Base-by-base conservation (phyloP, 2,329 filamentous ascomycete genomes). In the Sphaerulina musiva region DNA sequence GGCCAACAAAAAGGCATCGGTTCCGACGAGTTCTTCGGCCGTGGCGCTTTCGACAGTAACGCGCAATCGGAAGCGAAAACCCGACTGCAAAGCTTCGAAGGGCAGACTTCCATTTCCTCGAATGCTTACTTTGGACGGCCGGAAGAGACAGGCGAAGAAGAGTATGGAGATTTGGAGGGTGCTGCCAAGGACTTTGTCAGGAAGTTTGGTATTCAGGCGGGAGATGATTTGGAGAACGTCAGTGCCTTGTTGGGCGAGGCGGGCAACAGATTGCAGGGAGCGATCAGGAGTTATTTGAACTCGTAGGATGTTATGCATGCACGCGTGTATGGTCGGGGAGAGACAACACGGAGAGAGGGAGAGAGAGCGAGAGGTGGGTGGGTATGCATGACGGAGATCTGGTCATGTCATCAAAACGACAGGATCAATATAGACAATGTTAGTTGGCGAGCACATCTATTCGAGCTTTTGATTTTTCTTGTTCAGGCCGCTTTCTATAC, bases 21-120 rank as follows among this genome's bases (percentile, higher is more conserved):
- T 0, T 96, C 91, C 0, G 93, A 98, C 70, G 93, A 98, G 70
- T 98, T 95, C 79, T 98, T 98, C 69, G 90, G 92, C 66, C 92
- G 93, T 70, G 89, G 90, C 50, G 76, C 81, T 52, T 97, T 85
- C 72, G 91, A 98, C 69, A 84, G 91, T 38, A 79, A 78, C 52
- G 82, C 86, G 7, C 86, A 93, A 68, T 78, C 83, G 48, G 92
- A 96, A 75, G 92, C 93, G 64, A 95, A 95, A 76, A 78, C 80
- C 23, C 83, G 93, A 40, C 80, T 98, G 51, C 85, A 89, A 75
- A 88, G 90, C 45, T 98, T 98, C 68, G 92, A 97, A 73, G 90
- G 93, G 43, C 91, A 93, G 9, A 85, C 84, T 1, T 77, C 90
- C 61, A 98, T 98, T 71, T 96, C 91, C 6, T 95, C 89, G 55